Evolutionary conservation across 1,284 basidiomycete species (phyloP), one percentile per base, ranked within the genome.

Genomic region (Melampsora americana): DNA sequence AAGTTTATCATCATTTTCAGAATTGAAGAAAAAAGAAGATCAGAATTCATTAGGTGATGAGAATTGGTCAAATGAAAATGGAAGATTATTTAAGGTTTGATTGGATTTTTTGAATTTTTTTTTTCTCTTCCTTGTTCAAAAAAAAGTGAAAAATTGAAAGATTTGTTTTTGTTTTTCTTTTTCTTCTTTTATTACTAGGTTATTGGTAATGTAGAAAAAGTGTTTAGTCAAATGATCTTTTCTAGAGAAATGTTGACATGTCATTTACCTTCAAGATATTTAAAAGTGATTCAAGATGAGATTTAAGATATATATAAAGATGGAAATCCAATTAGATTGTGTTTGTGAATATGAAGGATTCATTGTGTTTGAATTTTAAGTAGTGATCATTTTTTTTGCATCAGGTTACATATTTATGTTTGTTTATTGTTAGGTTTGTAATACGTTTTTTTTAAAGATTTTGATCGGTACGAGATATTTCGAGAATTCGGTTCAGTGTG

Each of bases 221-320:
- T 53, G 50, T 53, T 53, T 53, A 14, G 16, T 20, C 50, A 53
- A 53, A 53, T 53, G 50, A 53, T 53, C 16, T 53, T 53, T 53
- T 53, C 50, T 20, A 53, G 23, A 26, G 50, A 53, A 53, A 53
- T 53, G 50, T 53, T 53, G 16, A 53, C 20, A 20, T 53, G 50
- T 53, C 50, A 53, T 53, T 53, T 53, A 53, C 50, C 50, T 20
- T 14, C 7, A 20, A 53, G 23, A 6, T 53, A 53, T 18, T 53
- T 53, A 14, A 53, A 53, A 53, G 50, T 53, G 7, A 53, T 53
- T 18, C 50, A 53, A 53, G 23, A 53, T 53, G 50, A 53, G 50
- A 53, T 53, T 20, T 53, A 26, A 53, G 23, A 18, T 11, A 26
- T 0, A 53, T 6, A 35, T 35, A 35, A 35, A 35, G 5, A 35